Evolutionary conservation across 1,284 basidiomycete species (phyloP).

Genomic region (Cutaneotrichosporon sp.): DNA sequence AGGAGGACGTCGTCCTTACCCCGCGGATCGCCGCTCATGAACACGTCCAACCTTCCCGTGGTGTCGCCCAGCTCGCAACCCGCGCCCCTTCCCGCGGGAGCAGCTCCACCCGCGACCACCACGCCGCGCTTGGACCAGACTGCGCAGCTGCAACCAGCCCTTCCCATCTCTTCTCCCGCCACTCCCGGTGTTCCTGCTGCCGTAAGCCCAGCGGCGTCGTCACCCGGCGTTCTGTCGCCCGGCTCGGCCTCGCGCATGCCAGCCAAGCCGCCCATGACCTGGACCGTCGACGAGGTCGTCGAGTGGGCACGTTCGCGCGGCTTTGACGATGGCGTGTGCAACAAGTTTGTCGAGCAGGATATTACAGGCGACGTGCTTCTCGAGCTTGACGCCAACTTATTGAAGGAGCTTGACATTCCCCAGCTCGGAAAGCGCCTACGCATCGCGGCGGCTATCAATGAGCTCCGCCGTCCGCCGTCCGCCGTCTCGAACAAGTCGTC

Average conservation of each 20-base stretch:
- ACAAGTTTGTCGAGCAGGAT: constrained; percentile 87
- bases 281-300: constrained; percentile 85
- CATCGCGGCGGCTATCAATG: constrained; percentile 90
- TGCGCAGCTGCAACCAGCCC: constrained; percentile 11
- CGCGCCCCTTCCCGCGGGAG: neutral
- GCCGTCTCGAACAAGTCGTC: constrained; percentile 8
- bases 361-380: constrained; percentile 95
- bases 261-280: constrained; percentile 61
- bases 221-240: constrained; percentile 8
- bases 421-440: constrained; percentile 93
- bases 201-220: neutral
- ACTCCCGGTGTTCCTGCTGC: neutral
- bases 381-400: constrained; percentile 85
- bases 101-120: constrained; percentile 2
- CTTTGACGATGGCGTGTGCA: constrained; percentile 77
- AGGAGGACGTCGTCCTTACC: constrained; percentile 1
- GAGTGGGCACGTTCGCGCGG: constrained; percentile 82
- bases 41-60: neutral
- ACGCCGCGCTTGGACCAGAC: neutral
- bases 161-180: constrained; percentile 9
- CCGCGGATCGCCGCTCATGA: neutral
- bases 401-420: constrained; percentile 94
- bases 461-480: constrained; percentile 72
- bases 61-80: neutral
- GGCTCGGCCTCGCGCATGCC: constrained; percentile 17